Evolutionary conservation across 1,284 basidiomycete species (phyloP).

Genomic region (Trichosporon inkin): DNA sequence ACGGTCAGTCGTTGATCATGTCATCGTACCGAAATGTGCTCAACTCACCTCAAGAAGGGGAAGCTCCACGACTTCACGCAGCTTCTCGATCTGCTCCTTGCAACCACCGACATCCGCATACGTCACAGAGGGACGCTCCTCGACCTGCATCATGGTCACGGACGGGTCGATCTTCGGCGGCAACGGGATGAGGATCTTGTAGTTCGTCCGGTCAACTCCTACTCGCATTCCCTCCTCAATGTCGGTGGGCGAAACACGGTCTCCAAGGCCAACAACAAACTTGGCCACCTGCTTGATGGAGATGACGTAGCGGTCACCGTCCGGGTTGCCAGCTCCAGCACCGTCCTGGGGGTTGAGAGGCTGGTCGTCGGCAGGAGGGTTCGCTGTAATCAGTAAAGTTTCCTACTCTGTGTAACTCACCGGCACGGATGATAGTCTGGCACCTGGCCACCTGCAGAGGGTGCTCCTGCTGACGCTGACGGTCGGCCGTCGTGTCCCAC

Average conservation of each 20-base stretch:
- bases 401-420: slow-evolving; percentile 24
- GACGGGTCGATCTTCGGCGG: slow-evolving; percentile 99
- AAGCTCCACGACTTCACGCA: slow-evolving; percentile 96
- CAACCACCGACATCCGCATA: slow-evolving; percentile 98
- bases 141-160: slow-evolving; percentile 99
- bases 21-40: slow-evolving; percentile 4
- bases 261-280: slow-evolving; percentile 95
- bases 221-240: slow-evolving; percentile 99
- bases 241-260: slow-evolving; percentile 93
- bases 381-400: slow-evolving; percentile 52
- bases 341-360: slow-evolving; percentile 49
- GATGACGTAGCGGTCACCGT: slow-evolving; percentile 98
- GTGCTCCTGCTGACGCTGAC: slow-evolving; percentile 77
- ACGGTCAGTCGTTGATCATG: neutral
- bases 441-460: slow-evolving; percentile 95
- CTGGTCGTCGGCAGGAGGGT: slow-evolving; percentile 58
- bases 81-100: slow-evolving; percentile 99
- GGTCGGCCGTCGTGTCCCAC: slow-evolving; percentile 87
- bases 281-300: slow-evolving; percentile 99
- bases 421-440: slow-evolving; percentile 90
- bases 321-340: slow-evolving; percentile 54
- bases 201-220: slow-evolving; percentile 72
- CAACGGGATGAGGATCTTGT: slow-evolving; percentile 99
- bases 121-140: slow-evolving; percentile 97
- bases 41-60: slow-evolving; percentile 80